Evolutionary conservation across 2,329 filamentous ascomycete genomes (phyloP).

Genomic region (Xylariaceae sp.): DNA sequence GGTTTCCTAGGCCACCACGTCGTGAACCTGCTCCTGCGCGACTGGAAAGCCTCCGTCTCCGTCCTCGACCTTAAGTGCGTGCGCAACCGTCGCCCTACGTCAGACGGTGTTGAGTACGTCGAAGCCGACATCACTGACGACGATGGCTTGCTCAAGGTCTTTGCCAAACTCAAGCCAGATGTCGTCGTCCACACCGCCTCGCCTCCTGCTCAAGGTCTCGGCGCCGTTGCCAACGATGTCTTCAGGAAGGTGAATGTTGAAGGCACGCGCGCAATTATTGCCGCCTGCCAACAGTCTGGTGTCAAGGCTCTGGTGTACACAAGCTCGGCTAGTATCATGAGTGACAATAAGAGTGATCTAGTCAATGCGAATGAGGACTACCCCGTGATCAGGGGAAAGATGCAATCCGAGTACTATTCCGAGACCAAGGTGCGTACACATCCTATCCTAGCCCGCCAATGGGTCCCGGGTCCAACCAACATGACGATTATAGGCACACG

Average conservation of each 20-base stretch:
- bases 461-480: background rate
- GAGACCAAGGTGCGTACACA: slow-evolving; percentile 69
- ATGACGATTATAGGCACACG: slow-evolving; percentile 53
- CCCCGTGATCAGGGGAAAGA: slow-evolving; percentile 67
- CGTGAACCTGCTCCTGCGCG: slow-evolving; percentile 65
- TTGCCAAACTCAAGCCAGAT: slow-evolving; percentile 66
- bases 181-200: slow-evolving; percentile 90
- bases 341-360: slow-evolving; percentile 75
- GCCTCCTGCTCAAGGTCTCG: slow-evolving; percentile 53
- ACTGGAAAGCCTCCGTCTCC: slow-evolving; percentile 55
- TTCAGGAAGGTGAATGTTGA: slow-evolving; percentile 84
- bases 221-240: slow-evolving; percentile 52
- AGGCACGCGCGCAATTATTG: slow-evolving; percentile 74
- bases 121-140: slow-evolving; percentile 74
- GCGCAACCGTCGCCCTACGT: slow-evolving; percentile 59
- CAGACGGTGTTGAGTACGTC: slow-evolving; percentile 60
- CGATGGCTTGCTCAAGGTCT: slow-evolving; percentile 55
- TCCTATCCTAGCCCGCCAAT: background rate
- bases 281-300: slow-evolving; percentile 63
- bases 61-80: slow-evolving; percentile 70
- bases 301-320: slow-evolving; percentile 88
- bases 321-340: slow-evolving; percentile 80
- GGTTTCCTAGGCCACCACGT: slow-evolving; percentile 83
- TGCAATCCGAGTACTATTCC: slow-evolving; percentile 79
- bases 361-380: slow-evolving; percentile 81